Evolutionary conservation across 2,329 filamentous ascomycete species (phyloP), one percentile per base, ranked within the genome.

Genomic region (Fusarium lateritium): DNA sequence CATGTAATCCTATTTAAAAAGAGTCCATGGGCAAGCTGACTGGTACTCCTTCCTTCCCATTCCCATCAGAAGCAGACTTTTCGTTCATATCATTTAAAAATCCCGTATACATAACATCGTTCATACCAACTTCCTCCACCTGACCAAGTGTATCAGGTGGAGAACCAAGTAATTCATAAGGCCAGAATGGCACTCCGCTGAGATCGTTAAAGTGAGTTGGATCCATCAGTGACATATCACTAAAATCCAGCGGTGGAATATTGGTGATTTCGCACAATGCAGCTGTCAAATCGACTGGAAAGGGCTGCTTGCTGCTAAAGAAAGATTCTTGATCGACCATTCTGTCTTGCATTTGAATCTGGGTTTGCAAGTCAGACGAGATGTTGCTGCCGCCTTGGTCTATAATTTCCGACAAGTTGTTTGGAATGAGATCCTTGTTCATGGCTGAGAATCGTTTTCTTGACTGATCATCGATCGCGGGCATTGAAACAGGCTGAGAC

Each of bases 221-320:
- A 14, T 62, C 56, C 13, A 62, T 34, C 2, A 66, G 44, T 1
- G 63, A 36, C 45, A 66, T 62, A 8, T 62, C 45, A 6, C 45
- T 39, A 11, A 66, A 62, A 1, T 62, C 49, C 3, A 66, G 1
- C 0, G 63, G 56, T 6, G 62, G 62, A 7, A 66, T 56, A 24
- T 66, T 66, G 4, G 63, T 66, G 3, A 66, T 62, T 2, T 66
- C 62, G 6, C 62, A 51, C 2, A 66, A 14, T 0, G 62, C 56
- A 7, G 63, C 62, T 8, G 44, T 56, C 0, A 66, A 0, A 1
- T 66, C 63, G 0, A 36, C 24, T 1, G 62, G 55, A 0, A 62
- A 66, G 0, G 43, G 28, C 0, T 66, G 55, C 4, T 42, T 66
- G 2, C 21, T 61, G 28, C 56, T 62, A 22, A 66, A 66, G 10